Evolutionary conservation across 139 green algal genomes (phyloP), one percentile per base, ranked within the genome.

Genomic region (Raphidocelis subcapitata): DNA sequence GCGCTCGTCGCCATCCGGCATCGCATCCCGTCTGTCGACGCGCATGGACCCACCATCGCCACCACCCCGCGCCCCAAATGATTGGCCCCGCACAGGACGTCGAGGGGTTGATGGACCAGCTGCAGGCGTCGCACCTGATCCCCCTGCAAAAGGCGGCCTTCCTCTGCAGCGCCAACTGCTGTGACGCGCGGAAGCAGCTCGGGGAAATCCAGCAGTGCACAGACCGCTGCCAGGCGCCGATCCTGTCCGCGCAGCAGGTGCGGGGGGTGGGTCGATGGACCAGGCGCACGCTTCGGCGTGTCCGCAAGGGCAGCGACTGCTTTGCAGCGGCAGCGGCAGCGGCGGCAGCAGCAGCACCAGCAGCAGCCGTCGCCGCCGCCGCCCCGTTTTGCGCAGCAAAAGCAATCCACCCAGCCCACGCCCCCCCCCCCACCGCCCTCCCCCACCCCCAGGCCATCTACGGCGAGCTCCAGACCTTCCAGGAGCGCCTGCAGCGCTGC

Each of bases 401-500:
- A 20, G 49, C 20, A 16, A n/a, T 57, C 18, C 49, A 57, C 18
- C 49, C 18, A 57, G 18, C 49, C 49, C 20, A 20, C 49, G 20
- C 18, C 18, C 18, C 49, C 18, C 18, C 49, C 49, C 18, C 49
- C 49, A 20, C 49, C 49, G 20, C 49, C 18, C 18, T 57, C 18
- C 49, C 49, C 49, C 49, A 16, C 18, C 20, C 20, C 20, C 0
- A 49, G 26, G 15, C 44, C 1, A 67, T 69, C 1, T 55, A 52
- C n/a, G 36, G 26, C n/a, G 21, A 64, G 15, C 18, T 73, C 12
- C 36, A 56, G 35, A n/a, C 54, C 24, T 36, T 68, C 28, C 81
- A 87, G 78, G 73, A 82, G 59, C 82, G 82, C 33, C 75, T 87
- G 28, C 76, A 88, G 73, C 68, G 82, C 2, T 84, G 76, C n/a